phyloP scores from a whole-genome alignment of 2,329 filamentous ascomycete genomes.

The Neonectria hederae region DNA sequence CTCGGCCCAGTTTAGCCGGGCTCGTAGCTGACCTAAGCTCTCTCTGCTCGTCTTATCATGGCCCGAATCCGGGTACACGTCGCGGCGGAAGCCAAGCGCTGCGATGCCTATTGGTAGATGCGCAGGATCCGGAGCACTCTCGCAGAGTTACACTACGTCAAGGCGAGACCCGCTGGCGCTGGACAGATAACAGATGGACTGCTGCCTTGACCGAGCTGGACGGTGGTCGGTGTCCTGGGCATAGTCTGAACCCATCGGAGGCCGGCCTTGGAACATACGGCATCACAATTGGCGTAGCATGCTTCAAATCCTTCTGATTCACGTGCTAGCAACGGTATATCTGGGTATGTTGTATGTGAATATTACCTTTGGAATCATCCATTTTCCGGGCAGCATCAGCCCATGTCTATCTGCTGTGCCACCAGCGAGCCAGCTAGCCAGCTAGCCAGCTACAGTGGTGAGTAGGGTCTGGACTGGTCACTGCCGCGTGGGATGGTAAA shows the following conservation, averaged over 20 bases:
- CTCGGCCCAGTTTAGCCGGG: neutral
- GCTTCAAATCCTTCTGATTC: neutral
- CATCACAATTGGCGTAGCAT: neutral
- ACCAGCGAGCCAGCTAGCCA: neutral
- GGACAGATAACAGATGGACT: neutral
- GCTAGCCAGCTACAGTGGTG: too few relatives aligned
- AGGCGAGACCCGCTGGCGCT: neutral
- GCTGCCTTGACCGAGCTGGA: neutral
- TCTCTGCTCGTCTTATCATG: neutral
- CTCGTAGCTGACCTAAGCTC: neutral
- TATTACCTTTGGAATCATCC: neutral
- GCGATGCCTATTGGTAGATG: neutral
- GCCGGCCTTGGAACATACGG: neutral
- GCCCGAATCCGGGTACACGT: neutral
- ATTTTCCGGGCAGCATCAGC: neutral
- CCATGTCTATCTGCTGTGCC: neutral
- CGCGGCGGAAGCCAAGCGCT: neutral
- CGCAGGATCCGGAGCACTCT: neutral
- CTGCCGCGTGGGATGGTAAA: neutral
- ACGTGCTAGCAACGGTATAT: neutral
- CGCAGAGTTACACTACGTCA: neutral
- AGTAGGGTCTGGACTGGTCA: neutral
- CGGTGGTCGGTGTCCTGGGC: neutral
- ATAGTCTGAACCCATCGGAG: neutral
- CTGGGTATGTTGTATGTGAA: neutral